These are phyloP conservation scores for Salix purpurea DNA, from an alignment of 345 rosid species.

Conservation along the genomic window DNA sequence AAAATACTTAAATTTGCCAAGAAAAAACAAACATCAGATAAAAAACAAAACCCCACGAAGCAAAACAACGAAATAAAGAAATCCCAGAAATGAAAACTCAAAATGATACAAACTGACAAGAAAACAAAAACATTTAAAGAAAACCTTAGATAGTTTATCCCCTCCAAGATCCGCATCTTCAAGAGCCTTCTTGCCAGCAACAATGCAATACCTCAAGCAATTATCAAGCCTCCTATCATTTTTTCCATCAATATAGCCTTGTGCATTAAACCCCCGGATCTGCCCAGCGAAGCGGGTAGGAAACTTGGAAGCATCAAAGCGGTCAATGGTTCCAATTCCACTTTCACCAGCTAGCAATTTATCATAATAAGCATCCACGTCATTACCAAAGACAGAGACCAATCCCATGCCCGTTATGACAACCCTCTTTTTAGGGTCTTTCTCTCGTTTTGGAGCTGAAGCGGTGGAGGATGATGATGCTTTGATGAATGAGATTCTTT, in stretches of 20 bases:
- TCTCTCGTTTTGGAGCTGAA: slow-evolving; percentile 86
- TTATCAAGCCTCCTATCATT: slow-evolving; percentile 93
- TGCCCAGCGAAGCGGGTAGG: slow-evolving; percentile 97
- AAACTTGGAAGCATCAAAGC: slow-evolving; percentile 93
- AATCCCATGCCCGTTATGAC: slow-evolving; percentile 96
- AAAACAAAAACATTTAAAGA: background rate
- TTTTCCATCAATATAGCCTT: slow-evolving; percentile 91
- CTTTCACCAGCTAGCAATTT: slow-evolving; percentile 86
- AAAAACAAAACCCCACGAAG: background rate
- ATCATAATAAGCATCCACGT: slow-evolving; percentile 76
- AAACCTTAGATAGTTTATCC: slow-evolving; percentile 62
- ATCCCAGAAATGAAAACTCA: background rate
- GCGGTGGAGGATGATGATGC: slow-evolving; percentile 37
- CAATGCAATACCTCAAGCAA: slow-evolving; percentile 96
- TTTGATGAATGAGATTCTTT: slow-evolving; percentile 40
- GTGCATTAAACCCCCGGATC: slow-evolving; percentile 80
- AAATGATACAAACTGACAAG: background rate
- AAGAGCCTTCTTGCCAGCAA: slow-evolving; percentile 91
- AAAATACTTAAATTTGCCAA: background rate
- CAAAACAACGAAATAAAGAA: background rate
- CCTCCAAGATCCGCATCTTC: slow-evolving; percentile 87
- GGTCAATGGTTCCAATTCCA: slow-evolving; percentile 80
- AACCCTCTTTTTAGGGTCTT: slow-evolving; percentile 88
- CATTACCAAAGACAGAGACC: slow-evolving; percentile 93
- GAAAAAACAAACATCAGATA: background rate